Evolutionary conservation across 805 yeast species (phyloP).

Genomic region (Candida broadrunensis): DNA sequence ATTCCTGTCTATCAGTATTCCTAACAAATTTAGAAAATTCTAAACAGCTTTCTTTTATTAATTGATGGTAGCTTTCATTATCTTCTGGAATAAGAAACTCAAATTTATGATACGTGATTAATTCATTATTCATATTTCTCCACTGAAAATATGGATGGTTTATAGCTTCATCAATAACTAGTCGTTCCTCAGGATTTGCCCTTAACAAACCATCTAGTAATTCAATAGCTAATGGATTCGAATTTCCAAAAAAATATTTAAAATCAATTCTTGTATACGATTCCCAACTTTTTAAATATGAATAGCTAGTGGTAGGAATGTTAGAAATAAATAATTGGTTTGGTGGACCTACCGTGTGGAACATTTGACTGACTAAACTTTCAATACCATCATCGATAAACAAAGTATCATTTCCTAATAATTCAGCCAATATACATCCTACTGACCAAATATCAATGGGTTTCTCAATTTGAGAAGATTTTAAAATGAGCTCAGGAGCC

Average conservation of each 20-base stretch:
- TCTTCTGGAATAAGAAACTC: conserved; percentile 73
- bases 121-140: conserved; percentile 93
- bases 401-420: conserved; percentile 85
- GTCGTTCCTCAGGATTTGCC: conserved; percentile 85
- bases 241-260: conserved; percentile 68
- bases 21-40: conserved; percentile 76
- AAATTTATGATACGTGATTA: conserved; percentile 71
- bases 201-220: conserved; percentile 77
- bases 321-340: neutral
- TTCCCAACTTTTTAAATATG: conserved; percentile 62
- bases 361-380: conserved; percentile 84
- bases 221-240: conserved; percentile 85
- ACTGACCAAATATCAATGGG: conserved; percentile 98
- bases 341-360: conserved; percentile 31
- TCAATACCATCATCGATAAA: conserved; percentile 94
- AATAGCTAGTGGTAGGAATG: conserved; percentile 52
- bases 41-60: conserved; percentile 76
- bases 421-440: conserved; percentile 94
- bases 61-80: no score
- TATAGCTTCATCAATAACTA: conserved; percentile 87
- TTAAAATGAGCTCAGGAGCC: conserved; percentile 96
- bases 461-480: conserved; percentile 91
- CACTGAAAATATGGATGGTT: conserved; percentile 88
- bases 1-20: no score
- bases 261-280: conserved; percentile 74